Evolutionary conservation across 768 basidiomycete species (phyloP), one percentile per base, ranked within the genome.

Genomic region (Boletales sp.): DNA sequence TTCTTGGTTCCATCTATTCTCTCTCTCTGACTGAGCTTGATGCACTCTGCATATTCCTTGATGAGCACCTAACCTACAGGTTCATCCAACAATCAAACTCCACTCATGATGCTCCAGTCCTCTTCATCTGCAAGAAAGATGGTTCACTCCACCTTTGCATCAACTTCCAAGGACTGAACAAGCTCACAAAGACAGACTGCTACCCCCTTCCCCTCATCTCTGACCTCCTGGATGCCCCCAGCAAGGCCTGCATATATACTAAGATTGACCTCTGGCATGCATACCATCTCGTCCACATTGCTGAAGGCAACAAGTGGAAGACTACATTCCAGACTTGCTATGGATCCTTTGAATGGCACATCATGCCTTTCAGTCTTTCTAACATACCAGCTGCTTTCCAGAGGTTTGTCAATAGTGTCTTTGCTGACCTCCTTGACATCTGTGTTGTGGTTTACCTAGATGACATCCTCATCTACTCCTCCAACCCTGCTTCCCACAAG

Each of bases 381-480:
- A 73, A 74, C 51, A 66, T 55, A 17, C 57, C 61, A 9, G 62
- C 60, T 8, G 44, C 57, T 8, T 70, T 70, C 54, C 70, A 71
- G 49, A 46, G 33, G 6, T 59, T 66, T 45, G 62, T 71, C 41
- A 58, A 54, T 14, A 32, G 19, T 7, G 41, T 45, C 33, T 48
- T 50, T 18, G 25, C 39, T 5, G 33, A 50, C 31, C 38, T 67
- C 10, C 50, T 70, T 12, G 66, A 70, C 49, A 40, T 55, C 30
- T 64, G 61, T 45, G 66, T 69, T 42, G 61, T 77, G 13, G 70
- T 78, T 34, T 79, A 77, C 57, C 70, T 53, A 11, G 37, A 76
- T 50, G 67, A 77, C 57, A 74, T 77, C 53, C 64, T 78, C 3
- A 72, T 77, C 35, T 78, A 69, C 51, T 76, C 18, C 11, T 2